These are phyloP conservation scores for Phytophthora hybrid DNA, from an alignment of 352 stramenopile species.

Conservation along the genomic window DNA sequence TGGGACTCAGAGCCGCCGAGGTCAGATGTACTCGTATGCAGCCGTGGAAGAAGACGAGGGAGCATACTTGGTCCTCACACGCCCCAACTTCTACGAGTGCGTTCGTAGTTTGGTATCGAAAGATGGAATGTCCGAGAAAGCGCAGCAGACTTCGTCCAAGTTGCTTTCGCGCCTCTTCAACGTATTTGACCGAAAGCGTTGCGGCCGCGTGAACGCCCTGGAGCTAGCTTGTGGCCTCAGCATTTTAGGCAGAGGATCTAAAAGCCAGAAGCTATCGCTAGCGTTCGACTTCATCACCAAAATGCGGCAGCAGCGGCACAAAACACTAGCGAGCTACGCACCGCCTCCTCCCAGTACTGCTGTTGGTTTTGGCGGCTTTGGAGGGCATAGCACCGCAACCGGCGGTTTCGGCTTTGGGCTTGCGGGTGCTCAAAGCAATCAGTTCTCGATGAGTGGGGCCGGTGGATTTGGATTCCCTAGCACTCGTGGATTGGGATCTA, in stretches of 20 bases:
- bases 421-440: conserved; percentile 48
- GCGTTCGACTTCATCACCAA: conserved; percentile 91
- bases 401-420: conserved; percentile 48
- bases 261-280: conserved; percentile 87
- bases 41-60: conserved; percentile 86
- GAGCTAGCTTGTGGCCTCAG: conserved; percentile 89
- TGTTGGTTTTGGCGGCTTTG: conserved; percentile 18
- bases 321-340: conserved; percentile 76
- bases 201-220: conserved; percentile 81
- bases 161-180: conserved; percentile 86
- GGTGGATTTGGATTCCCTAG: conserved; percentile 66
- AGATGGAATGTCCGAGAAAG: conserved; percentile 81
- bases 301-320: conserved; percentile 78
- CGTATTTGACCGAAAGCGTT: conserved; percentile 87
- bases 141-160: conserved; percentile 88
- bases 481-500: conserved; percentile 52
- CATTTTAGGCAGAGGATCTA: conserved; percentile 86
- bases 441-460: conserved; percentile 55
- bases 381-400: conserved; percentile 27
- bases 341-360: conserved; percentile 42
- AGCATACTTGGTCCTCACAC: conserved; percentile 80
- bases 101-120: conserved; percentile 86
- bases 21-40: conserved; percentile 79
- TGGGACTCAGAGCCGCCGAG: conserved; percentile 46
- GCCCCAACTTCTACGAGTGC: conserved; percentile 89